Percentiles rank a stretch among this genome's conserved stretches.
Conservation (phyloP, 495 filamentous ascomycete genomes). For the Penicillium silybi region DNA sequence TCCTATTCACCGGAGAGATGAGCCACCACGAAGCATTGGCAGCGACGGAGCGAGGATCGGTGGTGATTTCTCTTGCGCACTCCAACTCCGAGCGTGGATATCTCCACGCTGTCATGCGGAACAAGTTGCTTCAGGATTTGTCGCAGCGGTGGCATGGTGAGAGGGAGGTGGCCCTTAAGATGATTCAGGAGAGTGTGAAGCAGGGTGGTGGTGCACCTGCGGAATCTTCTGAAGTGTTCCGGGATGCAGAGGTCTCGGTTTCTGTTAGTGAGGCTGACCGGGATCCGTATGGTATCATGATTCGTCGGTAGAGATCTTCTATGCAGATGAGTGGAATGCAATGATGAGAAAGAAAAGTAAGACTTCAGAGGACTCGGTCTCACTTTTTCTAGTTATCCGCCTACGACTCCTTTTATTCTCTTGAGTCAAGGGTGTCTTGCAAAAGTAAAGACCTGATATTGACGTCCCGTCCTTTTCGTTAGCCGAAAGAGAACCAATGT, state of each 20-base stretch:
- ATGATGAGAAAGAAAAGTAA: not conserved
- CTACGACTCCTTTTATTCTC: too few species aligned
- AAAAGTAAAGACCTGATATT: too few species aligned
- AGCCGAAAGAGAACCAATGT: too few species aligned
- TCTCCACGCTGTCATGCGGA: constrained; percentile 64
- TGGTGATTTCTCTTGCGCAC: constrained; percentile 81
- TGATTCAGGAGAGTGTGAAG: constrained; percentile 27
- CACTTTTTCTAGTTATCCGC: too few species aligned
- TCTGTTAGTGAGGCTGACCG: constrained; percentile 72
- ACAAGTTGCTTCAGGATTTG: constrained; percentile 56
- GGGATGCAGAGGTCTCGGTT: constrained; percentile 55
- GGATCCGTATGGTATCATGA: constrained; percentile 72
- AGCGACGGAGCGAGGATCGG: constrained; percentile 81
- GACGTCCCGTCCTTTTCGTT: too few species aligned
- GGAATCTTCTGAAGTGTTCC: constrained; percentile 42
- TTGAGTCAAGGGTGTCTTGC: too few species aligned
- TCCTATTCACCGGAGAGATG: constrained; percentile 90
- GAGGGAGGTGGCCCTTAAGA: constrained; percentile 32
- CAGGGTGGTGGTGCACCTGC: constrained; percentile 14
- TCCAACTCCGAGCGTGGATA: constrained; percentile 87
- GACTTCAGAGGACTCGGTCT: not conserved
- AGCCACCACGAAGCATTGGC: constrained; percentile 86
- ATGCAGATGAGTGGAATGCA: not conserved
- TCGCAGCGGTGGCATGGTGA: constrained; percentile 49
- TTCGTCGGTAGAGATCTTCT: constrained; percentile 29